A percentile compares a stretch with the other conserved stretches of the same genome.
These are phyloP conservation scores for Cucurbita ficifolia DNA, from an alignment of 306 rosid species.

Conservation along the genomic window DNA sequence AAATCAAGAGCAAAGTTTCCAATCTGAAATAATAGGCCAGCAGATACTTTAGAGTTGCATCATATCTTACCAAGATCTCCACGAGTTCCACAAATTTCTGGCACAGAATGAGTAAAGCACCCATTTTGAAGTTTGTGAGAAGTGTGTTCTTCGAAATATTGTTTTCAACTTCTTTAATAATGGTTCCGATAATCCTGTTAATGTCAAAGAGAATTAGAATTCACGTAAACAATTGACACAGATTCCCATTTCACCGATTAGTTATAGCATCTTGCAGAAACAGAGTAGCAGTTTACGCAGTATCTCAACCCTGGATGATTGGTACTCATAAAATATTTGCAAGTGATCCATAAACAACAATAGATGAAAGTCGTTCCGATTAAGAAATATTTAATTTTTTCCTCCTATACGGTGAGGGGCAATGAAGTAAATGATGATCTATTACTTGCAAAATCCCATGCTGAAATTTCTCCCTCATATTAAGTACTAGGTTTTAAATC, in stretches of 20 bases:
- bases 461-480: background rate
- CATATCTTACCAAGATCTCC: constrained; percentile 61
- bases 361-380: background rate
- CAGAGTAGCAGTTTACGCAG: background rate
- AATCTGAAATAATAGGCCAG: constrained; percentile 6
- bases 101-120: constrained; percentile 64
- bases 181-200: constrained; percentile 70
- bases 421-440: background rate
- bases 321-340: background rate
- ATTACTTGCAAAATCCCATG: background rate
- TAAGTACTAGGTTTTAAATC: constrained; percentile 4
- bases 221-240: background rate
- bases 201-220: constrained; percentile 11
- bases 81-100: constrained; percentile 81
- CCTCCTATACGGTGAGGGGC: background rate
- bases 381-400: background rate
- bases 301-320: background rate
- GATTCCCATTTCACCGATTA: background rate
- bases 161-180: constrained; percentile 72
- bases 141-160: constrained; percentile 66
- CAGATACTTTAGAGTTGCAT: background rate
- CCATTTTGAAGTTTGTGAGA: constrained; percentile 81
- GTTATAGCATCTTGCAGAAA: background rate
- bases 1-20: constrained; percentile 18
- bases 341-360: background rate